These are phyloP conservation scores for Coemansia javaensis DNA, from an alignment of 192 early-diverging fungal species.

Conservation along the genomic window DNA sequence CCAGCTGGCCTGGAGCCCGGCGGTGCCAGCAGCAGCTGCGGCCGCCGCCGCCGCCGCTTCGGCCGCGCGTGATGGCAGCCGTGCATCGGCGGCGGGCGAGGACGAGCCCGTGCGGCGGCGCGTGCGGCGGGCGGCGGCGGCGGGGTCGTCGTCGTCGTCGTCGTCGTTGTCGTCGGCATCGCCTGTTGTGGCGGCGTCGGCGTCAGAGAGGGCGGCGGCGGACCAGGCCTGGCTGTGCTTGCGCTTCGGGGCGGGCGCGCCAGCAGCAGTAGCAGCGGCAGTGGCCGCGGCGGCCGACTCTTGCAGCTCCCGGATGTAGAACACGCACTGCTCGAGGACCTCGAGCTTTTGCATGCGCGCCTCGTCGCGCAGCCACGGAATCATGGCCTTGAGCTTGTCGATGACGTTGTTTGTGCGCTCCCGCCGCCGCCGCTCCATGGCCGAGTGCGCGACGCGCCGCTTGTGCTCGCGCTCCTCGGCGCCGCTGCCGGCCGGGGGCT, in stretches of 20 bases:
- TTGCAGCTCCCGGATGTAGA: slow-evolving; percentile 39
- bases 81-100: too few species aligned
- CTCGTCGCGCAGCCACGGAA: slow-evolving; percentile 50
- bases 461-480: slow-evolving; percentile 56
- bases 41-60: too few species aligned
- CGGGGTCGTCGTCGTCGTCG: too few species aligned
- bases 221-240: neutral
- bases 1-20: too few species aligned
- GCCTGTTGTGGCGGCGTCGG: too few species aligned
- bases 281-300: neutral
- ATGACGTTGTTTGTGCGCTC: slow-evolving; percentile 84
- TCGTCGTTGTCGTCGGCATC: too few species aligned
- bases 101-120: too few species aligned
- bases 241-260: neutral
- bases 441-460: slow-evolving; percentile 77
- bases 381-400: slow-evolving; percentile 64
- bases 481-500: too few species aligned
- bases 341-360: slow-evolving; percentile 39
- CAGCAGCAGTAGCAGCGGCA: neutral
- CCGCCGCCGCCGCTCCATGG: slow-evolving; percentile 77
- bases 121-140: too few species aligned
- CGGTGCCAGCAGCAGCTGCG: too few species aligned
- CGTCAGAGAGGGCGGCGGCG: too few species aligned
- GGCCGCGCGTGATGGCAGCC: too few species aligned
- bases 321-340: slow-evolving; percentile 26